phyloP scores from a whole-genome alignment of 352 stramenopile genomes.

The Pythium periplocum region DNA sequence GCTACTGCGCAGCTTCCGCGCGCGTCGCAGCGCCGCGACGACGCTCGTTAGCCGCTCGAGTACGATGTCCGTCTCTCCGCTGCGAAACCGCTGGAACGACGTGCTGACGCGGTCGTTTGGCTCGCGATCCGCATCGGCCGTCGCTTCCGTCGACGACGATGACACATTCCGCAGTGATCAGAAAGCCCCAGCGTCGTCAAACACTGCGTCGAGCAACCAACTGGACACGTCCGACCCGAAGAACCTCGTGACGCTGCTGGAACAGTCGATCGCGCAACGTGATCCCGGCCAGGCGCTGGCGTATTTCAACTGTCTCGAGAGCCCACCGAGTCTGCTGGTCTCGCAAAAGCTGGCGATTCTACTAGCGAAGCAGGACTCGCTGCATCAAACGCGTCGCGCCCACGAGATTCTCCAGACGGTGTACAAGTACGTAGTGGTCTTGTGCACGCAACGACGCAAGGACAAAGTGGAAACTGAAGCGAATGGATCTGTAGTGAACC shows the following conservation, averaged over 20 bases:
- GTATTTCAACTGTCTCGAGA: slow-evolving; percentile 42
- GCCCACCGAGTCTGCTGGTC: slow-evolving; percentile 20
- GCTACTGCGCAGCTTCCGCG: too few species aligned
- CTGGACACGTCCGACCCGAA: too few species aligned
- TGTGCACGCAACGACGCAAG: background rate
- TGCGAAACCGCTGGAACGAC: too few species aligned
- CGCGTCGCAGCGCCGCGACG: too few species aligned
- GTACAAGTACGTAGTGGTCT: slow-evolving; percentile 13
- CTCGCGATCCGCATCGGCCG: slow-evolving; percentile 9
- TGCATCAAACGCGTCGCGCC: slow-evolving; percentile 22
- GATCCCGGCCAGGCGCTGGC: slow-evolving; percentile 33
- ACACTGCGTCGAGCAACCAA: background rate
- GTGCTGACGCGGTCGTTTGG: background rate
- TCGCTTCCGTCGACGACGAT: slow-evolving; percentile 5
- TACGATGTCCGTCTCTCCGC: too few species aligned
- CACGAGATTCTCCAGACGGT: slow-evolving; percentile 34
- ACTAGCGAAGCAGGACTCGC: slow-evolving; percentile 38
- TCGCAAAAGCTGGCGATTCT: slow-evolving; percentile 61
- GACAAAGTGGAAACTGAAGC: slow-evolving; percentile 2
- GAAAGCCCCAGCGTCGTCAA: background rate
- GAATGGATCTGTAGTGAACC: slow-evolving; percentile 11
- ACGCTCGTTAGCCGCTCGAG: too few species aligned
- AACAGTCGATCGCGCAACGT: slow-evolving; percentile 25
- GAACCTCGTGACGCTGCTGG: slow-evolving; percentile 17
- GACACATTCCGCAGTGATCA: background rate